Evolutionary conservation across 2,329 filamentous ascomycete species (phyloP).

Genomic region (Colletotrichum spinosum): DNA sequence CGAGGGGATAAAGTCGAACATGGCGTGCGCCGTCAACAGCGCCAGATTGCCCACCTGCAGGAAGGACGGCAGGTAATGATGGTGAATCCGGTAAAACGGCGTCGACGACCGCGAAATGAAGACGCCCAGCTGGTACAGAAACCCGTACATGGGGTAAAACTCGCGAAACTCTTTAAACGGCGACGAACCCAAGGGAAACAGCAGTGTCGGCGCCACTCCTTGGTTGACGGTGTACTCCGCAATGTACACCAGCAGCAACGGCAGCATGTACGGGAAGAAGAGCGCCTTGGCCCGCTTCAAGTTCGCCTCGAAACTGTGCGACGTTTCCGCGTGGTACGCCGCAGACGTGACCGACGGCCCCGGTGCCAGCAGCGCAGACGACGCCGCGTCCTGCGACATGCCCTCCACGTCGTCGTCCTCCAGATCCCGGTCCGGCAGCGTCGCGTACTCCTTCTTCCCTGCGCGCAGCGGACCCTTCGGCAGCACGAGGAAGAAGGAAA

Average conservation of each 20-base stretch:
- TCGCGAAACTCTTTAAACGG: conserved; percentile 86
- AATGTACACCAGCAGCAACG: conserved; percentile 90
- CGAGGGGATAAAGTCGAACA: conserved; percentile 84
- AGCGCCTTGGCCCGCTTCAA: conserved; percentile 76
- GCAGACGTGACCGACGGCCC: conserved; percentile 54
- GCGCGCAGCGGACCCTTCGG: conserved; percentile 74
- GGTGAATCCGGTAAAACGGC: conserved; percentile 84
- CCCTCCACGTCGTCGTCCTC: conserved; percentile 50
- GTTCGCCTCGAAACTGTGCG: conserved; percentile 54
- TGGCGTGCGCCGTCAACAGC: conserved; percentile 79
- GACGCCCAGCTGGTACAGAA: conserved; percentile 94
- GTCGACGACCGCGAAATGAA: conserved; percentile 94
- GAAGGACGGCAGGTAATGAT: conserved; percentile 83
- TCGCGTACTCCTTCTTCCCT: conserved; percentile 65
- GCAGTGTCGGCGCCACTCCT: conserved; percentile 87
- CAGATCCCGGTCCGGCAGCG: conserved; percentile 57
- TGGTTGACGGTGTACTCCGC: conserved; percentile 99
- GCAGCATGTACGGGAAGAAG: conserved; percentile 87
- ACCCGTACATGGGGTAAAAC: conserved; percentile 95
- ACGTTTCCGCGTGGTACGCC: conserved; percentile 49
- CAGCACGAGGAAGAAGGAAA: conserved; percentile 86
- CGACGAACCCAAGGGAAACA: conserved; percentile 82
- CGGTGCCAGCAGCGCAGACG: conserved; percentile 62
- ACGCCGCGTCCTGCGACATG: conserved; percentile 53
- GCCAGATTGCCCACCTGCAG: conserved; percentile 84